phyloP scores from a whole-genome alignment of 75 land plant genomes.

The Cryptomeria japonica region DNA sequence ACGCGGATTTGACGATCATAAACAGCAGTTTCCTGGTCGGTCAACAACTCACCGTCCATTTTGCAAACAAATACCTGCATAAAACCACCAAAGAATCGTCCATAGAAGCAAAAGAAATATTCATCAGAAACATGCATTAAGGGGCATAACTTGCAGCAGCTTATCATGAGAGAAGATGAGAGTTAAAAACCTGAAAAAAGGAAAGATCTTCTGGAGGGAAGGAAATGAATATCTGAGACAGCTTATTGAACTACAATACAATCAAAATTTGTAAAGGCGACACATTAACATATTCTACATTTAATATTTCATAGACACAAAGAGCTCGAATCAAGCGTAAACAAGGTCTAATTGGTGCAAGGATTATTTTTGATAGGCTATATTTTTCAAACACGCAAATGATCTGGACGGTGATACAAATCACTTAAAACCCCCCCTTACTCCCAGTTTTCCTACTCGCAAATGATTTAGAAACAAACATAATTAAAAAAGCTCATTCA shows the following conservation, averaged over 20 bases:
- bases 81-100: neutral
- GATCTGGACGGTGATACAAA: too few species aligned
- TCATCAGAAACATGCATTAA: neutral
- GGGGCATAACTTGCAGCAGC: neutral
- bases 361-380: too few species aligned
- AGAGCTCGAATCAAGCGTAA: too few species aligned
- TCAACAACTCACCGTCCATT: constrained; percentile 66
- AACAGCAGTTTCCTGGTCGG: constrained; percentile 94
- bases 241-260: neutral
- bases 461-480: too few species aligned
- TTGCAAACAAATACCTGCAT: constrained; percentile 2
- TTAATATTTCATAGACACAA: too few species aligned
- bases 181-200: neutral
- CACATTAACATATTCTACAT: too few species aligned
- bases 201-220: neutral
- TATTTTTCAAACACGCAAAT: too few species aligned
- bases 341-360: too few species aligned
- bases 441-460: too few species aligned
- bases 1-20: constrained; percentile 99
- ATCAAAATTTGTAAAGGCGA: too few species aligned
- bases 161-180: neutral
- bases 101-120: neutral
- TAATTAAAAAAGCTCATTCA: too few species aligned
- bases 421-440: too few species aligned
- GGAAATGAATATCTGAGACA: neutral